A percentile compares a stretch with the other conserved stretches of the same genome.
phyloP scores from a whole-genome alignment of 768 basidiomycete species.

The Psilocybe azurescens region DNA sequence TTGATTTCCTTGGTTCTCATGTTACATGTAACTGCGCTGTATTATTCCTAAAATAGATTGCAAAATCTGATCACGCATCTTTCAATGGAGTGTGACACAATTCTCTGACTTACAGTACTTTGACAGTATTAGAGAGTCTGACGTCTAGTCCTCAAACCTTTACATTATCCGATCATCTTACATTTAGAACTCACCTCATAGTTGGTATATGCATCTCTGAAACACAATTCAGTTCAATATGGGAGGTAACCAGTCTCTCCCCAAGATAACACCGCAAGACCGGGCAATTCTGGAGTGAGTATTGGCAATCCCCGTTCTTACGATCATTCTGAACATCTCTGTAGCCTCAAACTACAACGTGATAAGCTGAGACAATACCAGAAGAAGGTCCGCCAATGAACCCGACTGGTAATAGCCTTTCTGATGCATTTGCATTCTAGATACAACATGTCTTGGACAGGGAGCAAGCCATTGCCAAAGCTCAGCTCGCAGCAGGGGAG shows the following conservation, averaged over 20 bases:
- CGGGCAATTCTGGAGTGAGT: conserved; percentile 93
- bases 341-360: conserved; percentile 91
- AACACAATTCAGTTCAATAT: conserved; percentile 36
- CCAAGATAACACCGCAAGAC: conserved; percentile 93
- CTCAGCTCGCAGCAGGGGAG: conserved; percentile 79
- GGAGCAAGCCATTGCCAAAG: conserved; percentile 88
- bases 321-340: conserved; percentile 14
- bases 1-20: not conserved
- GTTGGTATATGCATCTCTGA: not conserved
- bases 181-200: not conserved
- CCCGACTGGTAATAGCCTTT: not conserved
- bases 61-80: not conserved
- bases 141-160: no score
- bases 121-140: not conserved
- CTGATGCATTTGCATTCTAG: conserved; percentile 42
- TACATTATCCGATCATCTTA: no score
- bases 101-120: not conserved
- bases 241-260: conserved; percentile 76
- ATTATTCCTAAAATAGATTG: conserved; percentile 4
- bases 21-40: not conserved
- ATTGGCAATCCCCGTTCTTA: conserved; percentile 5
- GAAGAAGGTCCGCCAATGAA: conserved; percentile 67
- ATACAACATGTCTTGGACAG: conserved; percentile 86
- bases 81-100: not conserved
- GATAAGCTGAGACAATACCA: conserved; percentile 97